Conservation (phyloP, 306 rosid species). For the Vigna unguiculata region DNA sequence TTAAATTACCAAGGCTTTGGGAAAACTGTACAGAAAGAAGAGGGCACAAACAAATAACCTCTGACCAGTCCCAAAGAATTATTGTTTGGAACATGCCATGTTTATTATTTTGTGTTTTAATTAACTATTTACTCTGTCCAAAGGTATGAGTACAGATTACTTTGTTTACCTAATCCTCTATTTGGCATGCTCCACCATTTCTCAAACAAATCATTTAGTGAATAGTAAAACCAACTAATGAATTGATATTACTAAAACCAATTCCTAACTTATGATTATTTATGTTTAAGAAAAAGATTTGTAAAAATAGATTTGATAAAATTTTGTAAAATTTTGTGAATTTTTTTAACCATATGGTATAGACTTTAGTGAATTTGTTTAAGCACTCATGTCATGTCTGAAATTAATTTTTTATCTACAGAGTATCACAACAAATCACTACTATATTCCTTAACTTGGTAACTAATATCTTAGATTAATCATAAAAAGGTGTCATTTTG, state of each 20-base stretch:
- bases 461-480: slow-evolving; percentile 18
- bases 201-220: background rate
- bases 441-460: slow-evolving; percentile 30
- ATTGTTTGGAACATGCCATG: background rate
- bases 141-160: background rate
- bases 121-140: background rate
- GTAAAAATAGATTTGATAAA: too few species aligned
- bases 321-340: too few species aligned
- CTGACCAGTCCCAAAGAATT: too few species aligned
- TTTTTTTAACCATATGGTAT: too few species aligned
- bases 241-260: background rate
- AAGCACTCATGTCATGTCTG: too few species aligned
- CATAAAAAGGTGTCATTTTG: slow-evolving; percentile 50
- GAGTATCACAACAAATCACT: too few species aligned
- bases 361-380: too few species aligned
- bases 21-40: background rate
- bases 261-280: background rate
- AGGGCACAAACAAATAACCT: too few species aligned
- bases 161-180: slow-evolving; percentile 34
- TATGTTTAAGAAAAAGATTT: too few species aligned
- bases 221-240: background rate
- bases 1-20: background rate
- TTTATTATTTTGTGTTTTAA: background rate
- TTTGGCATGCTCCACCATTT: background rate
- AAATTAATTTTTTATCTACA: too few species aligned